Evolutionary conservation across 2,329 filamentous ascomycete genomes (phyloP).

Genomic region (Neofusicoccum kwambonambiense): DNA sequence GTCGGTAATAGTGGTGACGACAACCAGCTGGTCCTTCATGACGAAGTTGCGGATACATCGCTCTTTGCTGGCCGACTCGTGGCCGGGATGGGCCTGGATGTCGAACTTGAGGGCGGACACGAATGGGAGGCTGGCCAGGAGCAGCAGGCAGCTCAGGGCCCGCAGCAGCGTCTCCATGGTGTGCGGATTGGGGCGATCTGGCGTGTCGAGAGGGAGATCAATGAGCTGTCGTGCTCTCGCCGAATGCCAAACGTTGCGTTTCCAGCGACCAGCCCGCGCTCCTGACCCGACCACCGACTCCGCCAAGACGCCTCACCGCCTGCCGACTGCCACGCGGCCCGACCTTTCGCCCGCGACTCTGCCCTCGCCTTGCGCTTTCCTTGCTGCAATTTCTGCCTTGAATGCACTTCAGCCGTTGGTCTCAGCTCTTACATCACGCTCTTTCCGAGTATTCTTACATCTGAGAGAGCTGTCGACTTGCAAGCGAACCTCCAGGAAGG

Average conservation of each 20-base stretch:
- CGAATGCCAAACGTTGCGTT: slow-evolving; percentile 10
- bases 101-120: slow-evolving; percentile 86
- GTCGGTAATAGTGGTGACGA: slow-evolving; percentile 85
- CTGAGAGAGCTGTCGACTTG: too few species aligned
- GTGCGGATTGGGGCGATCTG: not conserved
- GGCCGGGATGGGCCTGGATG: slow-evolving; percentile 66
- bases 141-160: slow-evolving; percentile 35
- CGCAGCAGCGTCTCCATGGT: slow-evolving; percentile 37
- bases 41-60: slow-evolving; percentile 98
- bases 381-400: too few species aligned
- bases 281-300: not conserved
- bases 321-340: not conserved
- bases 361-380: too few species aligned
- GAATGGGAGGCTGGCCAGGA: slow-evolving; percentile 42
- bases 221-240: not conserved
- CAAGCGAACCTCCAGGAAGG: too few species aligned
- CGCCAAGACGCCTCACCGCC: too few species aligned
- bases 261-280: not conserved
- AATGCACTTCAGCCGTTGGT: too few species aligned
- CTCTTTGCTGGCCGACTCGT: slow-evolving; percentile 65
- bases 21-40: slow-evolving; percentile 84
- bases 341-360: not conserved
- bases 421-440: too few species aligned
- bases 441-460: too few species aligned
- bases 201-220: not conserved